phyloP scores from a whole-genome alignment of 176 grass and related monocot genomes.

The Oryza glumipatula region DNA sequence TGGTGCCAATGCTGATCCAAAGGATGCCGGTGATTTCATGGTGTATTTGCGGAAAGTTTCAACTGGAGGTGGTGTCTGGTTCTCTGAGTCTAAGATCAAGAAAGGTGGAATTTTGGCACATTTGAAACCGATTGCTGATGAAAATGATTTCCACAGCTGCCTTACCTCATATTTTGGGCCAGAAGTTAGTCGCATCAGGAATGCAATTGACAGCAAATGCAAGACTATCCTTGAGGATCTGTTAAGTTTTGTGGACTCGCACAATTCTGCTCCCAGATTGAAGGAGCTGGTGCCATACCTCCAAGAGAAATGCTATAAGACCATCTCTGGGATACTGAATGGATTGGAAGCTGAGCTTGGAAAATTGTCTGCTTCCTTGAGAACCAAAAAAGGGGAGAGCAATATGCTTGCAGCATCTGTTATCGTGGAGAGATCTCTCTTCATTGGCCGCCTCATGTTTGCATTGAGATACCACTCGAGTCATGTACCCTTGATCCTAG shows the following conservation, averaged over 20 bases:
- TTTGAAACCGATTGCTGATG: slow-evolving; percentile 86
- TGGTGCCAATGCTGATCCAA: slow-evolving; percentile 44
- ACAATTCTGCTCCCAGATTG: slow-evolving; percentile 80
- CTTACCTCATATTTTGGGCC: slow-evolving; percentile 74
- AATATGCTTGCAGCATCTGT: slow-evolving; percentile 54
- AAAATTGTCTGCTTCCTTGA: slow-evolving; percentile 67
- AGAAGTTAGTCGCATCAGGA: slow-evolving; percentile 81
- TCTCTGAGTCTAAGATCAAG: slow-evolving; percentile 86
- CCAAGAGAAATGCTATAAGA: slow-evolving; percentile 90
- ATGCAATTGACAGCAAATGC: slow-evolving; percentile 93
- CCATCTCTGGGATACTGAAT: slow-evolving; percentile 66
- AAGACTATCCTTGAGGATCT: slow-evolving; percentile 88
- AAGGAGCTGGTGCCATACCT: slow-evolving; percentile 88
- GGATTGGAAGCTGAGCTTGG: slow-evolving; percentile 76
- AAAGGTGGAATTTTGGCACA: slow-evolving; percentile 79
- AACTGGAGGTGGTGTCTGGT: slow-evolving; percentile 71
- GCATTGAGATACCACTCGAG: slow-evolving; percentile 87
- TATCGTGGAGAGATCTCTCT: slow-evolving; percentile 86
- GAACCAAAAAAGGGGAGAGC: slow-evolving; percentile 46
- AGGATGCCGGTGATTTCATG: slow-evolving; percentile 61
- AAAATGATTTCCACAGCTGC: slow-evolving; percentile 86
- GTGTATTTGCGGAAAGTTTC: slow-evolving; percentile 62
- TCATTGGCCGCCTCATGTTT: slow-evolving; percentile 90
- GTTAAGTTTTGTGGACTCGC: slow-evolving; percentile 89
- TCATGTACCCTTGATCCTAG: slow-evolving; percentile 87